These are phyloP conservation scores for Herpotrichia juniperi DNA, from an alignment of 2,329 filamentous ascomycete species.

Conservation along the genomic window DNA sequence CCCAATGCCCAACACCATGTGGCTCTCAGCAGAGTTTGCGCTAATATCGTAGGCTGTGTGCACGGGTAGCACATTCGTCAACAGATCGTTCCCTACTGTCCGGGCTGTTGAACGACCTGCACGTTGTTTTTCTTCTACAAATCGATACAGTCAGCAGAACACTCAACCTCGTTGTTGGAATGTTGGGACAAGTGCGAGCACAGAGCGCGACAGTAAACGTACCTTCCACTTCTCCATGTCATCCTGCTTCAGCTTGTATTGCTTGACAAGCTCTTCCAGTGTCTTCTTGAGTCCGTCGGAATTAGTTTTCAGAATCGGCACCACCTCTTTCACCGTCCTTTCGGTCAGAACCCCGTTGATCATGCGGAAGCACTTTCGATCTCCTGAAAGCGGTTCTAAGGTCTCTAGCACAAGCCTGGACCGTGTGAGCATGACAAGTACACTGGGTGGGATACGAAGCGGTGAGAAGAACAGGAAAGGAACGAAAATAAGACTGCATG, in stretches of 20 bases:
- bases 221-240: constrained; percentile 99
- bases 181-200: neutral
- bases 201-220: constrained; percentile 39
- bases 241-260: constrained; percentile 92
- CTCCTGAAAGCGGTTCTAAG: constrained; percentile 76
- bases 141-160: constrained; percentile 16
- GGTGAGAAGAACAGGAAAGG: constrained; percentile 19
- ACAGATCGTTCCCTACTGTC: constrained; percentile 23
- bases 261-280: constrained; percentile 90
- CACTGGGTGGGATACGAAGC: constrained; percentile 12
- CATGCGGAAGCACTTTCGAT: constrained; percentile 98
- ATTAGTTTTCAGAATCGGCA: constrained; percentile 90
- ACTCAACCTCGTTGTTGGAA: neutral
- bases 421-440: constrained; percentile 20
- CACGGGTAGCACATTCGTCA: constrained; percentile 14
- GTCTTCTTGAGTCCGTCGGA: constrained; percentile 93
- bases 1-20: constrained; percentile 20
- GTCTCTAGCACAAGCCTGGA: constrained; percentile 93
- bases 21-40: constrained; percentile 18
- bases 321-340: constrained; percentile 88
- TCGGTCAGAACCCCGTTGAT: constrained; percentile 97
- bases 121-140: constrained; percentile 86
- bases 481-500: constrained; percentile 7
- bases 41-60: constrained; percentile 20
- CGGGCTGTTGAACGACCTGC: constrained; percentile 78